A percentile compares a stretch with the other conserved stretches of the same genome.
These are phyloP conservation scores for Oryza punctata DNA, from an alignment of 176 grass and related monocot genomes.

Conservation along the genomic window DNA sequence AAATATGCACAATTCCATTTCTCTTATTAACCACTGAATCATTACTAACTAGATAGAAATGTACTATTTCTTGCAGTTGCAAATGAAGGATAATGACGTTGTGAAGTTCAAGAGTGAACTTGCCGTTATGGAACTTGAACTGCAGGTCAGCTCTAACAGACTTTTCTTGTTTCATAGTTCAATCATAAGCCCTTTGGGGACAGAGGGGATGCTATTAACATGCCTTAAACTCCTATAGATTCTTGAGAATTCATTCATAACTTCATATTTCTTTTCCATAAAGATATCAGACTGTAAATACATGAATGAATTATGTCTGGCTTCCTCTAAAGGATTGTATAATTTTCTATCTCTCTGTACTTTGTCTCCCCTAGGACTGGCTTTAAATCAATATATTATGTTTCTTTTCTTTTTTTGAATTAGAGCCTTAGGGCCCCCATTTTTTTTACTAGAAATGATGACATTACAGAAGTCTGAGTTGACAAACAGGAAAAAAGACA, in stretches of 20 bases:
- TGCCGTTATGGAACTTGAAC: slow-evolving; percentile 90
- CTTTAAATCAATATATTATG: neutral
- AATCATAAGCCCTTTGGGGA: neutral
- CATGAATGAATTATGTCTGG: neutral
- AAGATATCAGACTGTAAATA: slow-evolving; percentile 5
- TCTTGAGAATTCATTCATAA: neutral
- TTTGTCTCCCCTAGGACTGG: neutral
- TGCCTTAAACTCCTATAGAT: neutral
- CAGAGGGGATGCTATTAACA: neutral
- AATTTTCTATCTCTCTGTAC: neutral
- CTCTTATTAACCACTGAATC: neutral
- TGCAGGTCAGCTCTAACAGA: slow-evolving; percentile 57
- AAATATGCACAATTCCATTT: slow-evolving; percentile 2
- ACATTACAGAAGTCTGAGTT: too few relatives aligned
- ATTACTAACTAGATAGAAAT: slow-evolving; percentile 24
- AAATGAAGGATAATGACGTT: slow-evolving; percentile 69
- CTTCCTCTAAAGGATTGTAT: neutral
- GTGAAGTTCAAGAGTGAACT: slow-evolving; percentile 85
- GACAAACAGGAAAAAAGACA: too few relatives aligned
- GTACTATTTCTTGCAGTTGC: slow-evolving; percentile 60
- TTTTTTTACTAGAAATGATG: too few relatives aligned
- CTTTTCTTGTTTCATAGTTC: slow-evolving; percentile 27
- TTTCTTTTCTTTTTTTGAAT: too few relatives aligned
- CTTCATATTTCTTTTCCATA: neutral
- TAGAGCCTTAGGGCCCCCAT: too few relatives aligned